A percentile compares a stretch with the other conserved stretches of the same genome.
phyloP scores from a whole-genome alignment of 441 rosid genomes.

The Gossypium davidsonii region DNA sequence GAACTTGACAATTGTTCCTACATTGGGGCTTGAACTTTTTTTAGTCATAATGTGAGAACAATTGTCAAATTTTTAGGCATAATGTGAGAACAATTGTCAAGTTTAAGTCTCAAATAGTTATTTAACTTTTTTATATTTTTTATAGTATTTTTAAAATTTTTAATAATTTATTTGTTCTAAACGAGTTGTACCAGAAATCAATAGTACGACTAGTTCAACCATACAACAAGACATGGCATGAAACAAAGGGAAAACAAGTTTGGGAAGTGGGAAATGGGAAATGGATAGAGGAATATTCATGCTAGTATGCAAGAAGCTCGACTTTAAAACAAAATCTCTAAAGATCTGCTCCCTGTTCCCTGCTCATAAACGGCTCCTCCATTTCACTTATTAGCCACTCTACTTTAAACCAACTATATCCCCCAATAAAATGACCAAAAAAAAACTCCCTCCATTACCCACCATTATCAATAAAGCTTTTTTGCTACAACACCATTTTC shows the following conservation, averaged over 20 bases:
- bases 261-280: conserved; percentile 10
- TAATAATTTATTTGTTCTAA: no score
- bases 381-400: background rate
- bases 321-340: background rate
- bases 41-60: no score
- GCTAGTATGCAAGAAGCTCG: background rate
- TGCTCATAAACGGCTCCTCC: background rate
- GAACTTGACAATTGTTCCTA: no score
- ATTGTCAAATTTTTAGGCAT: no score
- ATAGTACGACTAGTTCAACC: no score
- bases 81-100: no score
- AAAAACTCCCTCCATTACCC: background rate
- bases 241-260: background rate
- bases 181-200: no score
- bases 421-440: background rate
- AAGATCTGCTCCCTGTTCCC: background rate
- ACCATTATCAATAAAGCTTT: background rate
- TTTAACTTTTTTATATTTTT: no score
- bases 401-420: no score
- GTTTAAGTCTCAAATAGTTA: no score
- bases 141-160: no score
- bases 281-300: conserved; percentile 2
- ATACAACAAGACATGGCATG: background rate
- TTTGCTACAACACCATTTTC: background rate
- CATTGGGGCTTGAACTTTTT: no score